Percentiles rank a stretch among this genome's conserved stretches.
phyloP scores from a whole-genome alignment of 768 basidiomycete genomes.

The Termitomyces sp. region DNA sequence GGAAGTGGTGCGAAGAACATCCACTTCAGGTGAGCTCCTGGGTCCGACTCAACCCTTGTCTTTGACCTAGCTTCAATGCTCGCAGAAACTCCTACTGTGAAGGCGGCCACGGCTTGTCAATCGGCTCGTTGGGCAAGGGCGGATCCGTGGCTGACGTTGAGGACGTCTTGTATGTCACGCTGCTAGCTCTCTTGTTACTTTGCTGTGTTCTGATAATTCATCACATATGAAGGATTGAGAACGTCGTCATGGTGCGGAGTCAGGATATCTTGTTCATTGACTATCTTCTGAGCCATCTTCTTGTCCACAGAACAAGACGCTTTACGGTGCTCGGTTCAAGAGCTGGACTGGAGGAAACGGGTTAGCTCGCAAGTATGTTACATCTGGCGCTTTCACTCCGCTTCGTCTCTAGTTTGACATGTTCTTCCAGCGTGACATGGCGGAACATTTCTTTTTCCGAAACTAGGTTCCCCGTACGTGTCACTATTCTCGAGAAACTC shows the following conservation, averaged over 20 bases:
- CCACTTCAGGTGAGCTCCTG: conserved; percentile 34
- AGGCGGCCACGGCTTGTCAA: conserved; percentile 57
- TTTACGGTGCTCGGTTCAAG: conserved; percentile 65
- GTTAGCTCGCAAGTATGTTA: conserved; percentile 46
- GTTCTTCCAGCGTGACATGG: conserved; percentile 47
- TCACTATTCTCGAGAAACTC: no score
- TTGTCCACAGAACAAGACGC: conserved; percentile 36
- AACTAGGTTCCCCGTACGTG: conserved; percentile 53
- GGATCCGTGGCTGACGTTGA: conserved; percentile 53
- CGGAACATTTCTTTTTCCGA: conserved; percentile 49
- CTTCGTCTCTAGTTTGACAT: neutral
- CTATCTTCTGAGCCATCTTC: neutral
- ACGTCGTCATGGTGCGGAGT: conserved; percentile 36
- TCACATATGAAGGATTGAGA: conserved; percentile 34
- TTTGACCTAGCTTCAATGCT: neutral
- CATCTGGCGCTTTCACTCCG: neutral
- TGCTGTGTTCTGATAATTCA: neutral
- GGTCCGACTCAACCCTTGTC: neutral
- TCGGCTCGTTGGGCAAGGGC: conserved; percentile 46
- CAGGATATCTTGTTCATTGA: neutral
- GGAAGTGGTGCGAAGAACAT: conserved; percentile 55
- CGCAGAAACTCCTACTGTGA: conserved; percentile 49
- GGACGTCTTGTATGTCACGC: conserved; percentile 43
- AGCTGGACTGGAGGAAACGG: conserved; percentile 67
- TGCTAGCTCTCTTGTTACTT: neutral